Base-by-base conservation (phyloP, 140 eudicot genomes). In the Flaveria floridana region DNA sequence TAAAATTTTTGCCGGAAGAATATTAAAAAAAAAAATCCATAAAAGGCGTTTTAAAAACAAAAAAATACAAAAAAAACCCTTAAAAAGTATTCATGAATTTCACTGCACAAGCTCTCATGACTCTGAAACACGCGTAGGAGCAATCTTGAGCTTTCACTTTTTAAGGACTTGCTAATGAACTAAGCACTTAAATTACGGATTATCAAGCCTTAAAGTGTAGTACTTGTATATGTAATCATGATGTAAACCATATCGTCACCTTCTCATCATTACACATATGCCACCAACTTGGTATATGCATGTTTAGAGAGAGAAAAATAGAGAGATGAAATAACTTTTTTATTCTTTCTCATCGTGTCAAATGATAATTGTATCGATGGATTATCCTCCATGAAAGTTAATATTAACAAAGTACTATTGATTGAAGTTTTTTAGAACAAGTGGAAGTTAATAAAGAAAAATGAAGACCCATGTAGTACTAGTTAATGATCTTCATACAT, bases 191-290 rank as follows among this genome's bases (percentile, higher is more conserved):
- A n/a, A 15, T 46, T 21, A 44, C 34, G 62, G 51, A 37, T 18
- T 42, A 70, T 53, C 0, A 48, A 34, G 52, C 37, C 19, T 62
- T 11, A 70, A 37, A 61, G 71, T 9, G 42, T 41, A 18, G 42
- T 57, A 59, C 46, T 50, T 78, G n/a, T 56, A 74, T 65, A 73
- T 79, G 81, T 81, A 72, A 75, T 50, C 80, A 68, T 82, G 86
- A 82, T 82, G 86, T 18, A 78, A 73, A 67, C 74, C 19, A 50
- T 62, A 70, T 74, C 83, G 86, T 82, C 86, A 82, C 74, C 57
- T 62, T 63, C 69, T 72, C 83, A 82, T 82, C 86, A 82, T 78
- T 82, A 77, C 28, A 78, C 34, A 61, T 51, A 68, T 52, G 69
- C 79, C 81, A 76, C 82, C 73, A 65, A 44, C 81, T 21, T 25